phyloP scores from a whole-genome alignment of 768 basidiomycete genomes.

The Tricholoma sp. region DNA sequence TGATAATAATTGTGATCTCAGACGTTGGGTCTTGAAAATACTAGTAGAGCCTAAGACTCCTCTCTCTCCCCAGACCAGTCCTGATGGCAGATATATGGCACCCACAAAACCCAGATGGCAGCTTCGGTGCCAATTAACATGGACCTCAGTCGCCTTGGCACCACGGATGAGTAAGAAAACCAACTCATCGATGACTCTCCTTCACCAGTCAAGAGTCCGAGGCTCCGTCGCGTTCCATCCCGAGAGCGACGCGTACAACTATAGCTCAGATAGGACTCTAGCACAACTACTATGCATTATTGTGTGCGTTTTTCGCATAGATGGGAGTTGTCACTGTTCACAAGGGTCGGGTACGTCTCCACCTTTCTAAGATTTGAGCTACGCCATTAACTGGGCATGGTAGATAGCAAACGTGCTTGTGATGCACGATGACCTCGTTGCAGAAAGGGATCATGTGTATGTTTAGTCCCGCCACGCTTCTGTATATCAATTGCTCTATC shows the following conservation, averaged over 20 bases:
- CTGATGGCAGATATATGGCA: conserved; percentile 16
- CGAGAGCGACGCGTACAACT: conserved; percentile 47
- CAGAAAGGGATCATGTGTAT: conserved; percentile 77
- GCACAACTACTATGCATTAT: conserved; percentile 58
- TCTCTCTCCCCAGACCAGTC: conserved; percentile 8
- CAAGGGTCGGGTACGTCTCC: conserved; percentile 57
- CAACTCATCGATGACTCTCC: conserved; percentile 6
- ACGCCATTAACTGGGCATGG: not conserved
- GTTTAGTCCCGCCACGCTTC: conserved; percentile 16
- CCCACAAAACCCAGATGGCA: conserved; percentile 7
- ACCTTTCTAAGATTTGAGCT: not conserved
- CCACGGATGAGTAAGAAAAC: no score
- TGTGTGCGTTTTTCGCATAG: conserved; percentile 70
- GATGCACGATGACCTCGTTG: conserved; percentile 66
- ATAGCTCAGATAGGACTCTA: conserved; percentile 67
- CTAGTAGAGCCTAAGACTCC: no score
- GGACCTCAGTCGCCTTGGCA: not conserved
- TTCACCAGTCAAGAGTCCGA: conserved; percentile 4
- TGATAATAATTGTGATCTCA: no score
- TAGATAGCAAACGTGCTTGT: conserved; percentile 80
- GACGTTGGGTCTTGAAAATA: no score
- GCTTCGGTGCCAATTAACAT: conserved; percentile 3
- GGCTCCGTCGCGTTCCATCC: conserved; percentile 31
- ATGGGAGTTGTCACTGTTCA: conserved; percentile 76
- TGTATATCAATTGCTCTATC: not conserved